A percentile compares a stretch with the other conserved stretches of the same genome.
Evolutionary conservation across 768 basidiomycete genomes (phyloP).

Genomic region (Coprinellus aureogranulatus): DNA sequence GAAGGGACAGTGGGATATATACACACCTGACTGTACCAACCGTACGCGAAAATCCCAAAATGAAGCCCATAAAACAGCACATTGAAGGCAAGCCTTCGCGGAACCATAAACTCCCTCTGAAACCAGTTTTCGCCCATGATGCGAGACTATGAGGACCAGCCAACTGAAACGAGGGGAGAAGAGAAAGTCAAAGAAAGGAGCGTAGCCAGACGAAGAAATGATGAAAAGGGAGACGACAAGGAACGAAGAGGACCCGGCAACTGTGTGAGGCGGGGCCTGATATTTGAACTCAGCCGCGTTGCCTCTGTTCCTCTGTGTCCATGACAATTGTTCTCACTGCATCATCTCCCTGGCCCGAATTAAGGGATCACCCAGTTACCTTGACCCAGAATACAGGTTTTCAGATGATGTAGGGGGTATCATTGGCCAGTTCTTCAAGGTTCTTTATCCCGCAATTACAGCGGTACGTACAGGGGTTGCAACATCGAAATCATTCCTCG

Average conservation of each 20-base stretch:
- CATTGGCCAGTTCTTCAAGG: too few species aligned
- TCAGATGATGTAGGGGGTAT: neutral
- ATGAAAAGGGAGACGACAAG: conserved; percentile 22
- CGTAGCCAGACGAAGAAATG: conserved; percentile 17
- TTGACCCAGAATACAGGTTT: neutral
- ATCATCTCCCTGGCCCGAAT: neutral
- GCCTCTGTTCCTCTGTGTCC: conserved; percentile 12
- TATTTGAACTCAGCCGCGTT: conserved; percentile 1
- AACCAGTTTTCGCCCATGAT: conserved; percentile 72
- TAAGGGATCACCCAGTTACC: conserved; percentile 5
- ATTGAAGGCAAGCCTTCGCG: conserved; percentile 69
- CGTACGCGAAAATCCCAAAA: conserved; percentile 70
- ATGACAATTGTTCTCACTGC: conserved; percentile 24
- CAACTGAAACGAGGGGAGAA: conserved; percentile 33
- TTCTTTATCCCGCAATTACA: too few species aligned
- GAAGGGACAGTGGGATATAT: neutral
- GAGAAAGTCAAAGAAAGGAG: conserved; percentile 14
- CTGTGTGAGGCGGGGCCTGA: conserved; percentile 1
- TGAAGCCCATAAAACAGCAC: conserved; percentile 80
- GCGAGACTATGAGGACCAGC: conserved; percentile 41
- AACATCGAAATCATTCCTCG: conserved; percentile 53
- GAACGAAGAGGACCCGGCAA: conserved; percentile 18
- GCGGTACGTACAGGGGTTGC: too few species aligned
- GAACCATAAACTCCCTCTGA: conserved; percentile 62
- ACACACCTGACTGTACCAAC: conserved; percentile 83